Evolutionary conservation across 371 early-diverging fungal species (phyloP).

Genomic region (Actinomucor elegans): DNA sequence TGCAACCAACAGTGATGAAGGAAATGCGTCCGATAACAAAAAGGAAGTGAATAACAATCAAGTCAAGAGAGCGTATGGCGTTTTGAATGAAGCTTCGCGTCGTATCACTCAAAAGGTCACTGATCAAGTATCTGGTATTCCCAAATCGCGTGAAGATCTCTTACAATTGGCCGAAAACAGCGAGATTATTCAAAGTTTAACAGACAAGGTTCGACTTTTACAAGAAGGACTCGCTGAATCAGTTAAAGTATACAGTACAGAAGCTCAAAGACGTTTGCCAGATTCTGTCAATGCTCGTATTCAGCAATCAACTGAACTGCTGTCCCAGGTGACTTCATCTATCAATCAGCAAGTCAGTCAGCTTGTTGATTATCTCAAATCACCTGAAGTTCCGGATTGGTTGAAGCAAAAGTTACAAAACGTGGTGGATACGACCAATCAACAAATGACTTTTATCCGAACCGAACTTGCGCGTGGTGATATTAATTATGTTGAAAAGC

Average conservation of each 20-base stretch:
- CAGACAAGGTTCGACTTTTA: slow-evolving; percentile 21
- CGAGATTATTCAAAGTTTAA: slow-evolving; percentile 20
- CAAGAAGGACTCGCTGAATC: slow-evolving; percentile 32
- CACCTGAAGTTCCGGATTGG: slow-evolving; percentile 47
- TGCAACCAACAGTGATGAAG: not conserved
- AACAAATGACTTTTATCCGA: slow-evolving; percentile 44
- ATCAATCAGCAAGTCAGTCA: slow-evolving; percentile 29
- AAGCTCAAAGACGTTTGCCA: slow-evolving; percentile 33
- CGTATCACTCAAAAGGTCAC: slow-evolving; percentile 33
- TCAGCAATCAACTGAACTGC: slow-evolving; percentile 20
- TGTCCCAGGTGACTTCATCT: slow-evolving; percentile 7
- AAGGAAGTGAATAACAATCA: slow-evolving; percentile 39
- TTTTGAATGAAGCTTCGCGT: slow-evolving; percentile 29
- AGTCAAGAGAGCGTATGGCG: slow-evolving; percentile 33
- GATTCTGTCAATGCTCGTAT: slow-evolving; percentile 22
- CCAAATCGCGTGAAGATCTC: slow-evolving; percentile 36
- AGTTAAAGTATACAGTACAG: slow-evolving; percentile 26
- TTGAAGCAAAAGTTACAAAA: slow-evolving; percentile 45
- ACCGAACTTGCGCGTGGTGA: slow-evolving; percentile 49
- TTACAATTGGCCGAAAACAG: slow-evolving; percentile 18
- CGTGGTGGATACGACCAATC: slow-evolving; percentile 37
- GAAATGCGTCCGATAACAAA: slow-evolving; percentile 18
- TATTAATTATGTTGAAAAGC: slow-evolving; percentile 49
- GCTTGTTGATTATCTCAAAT: slow-evolving; percentile 39
- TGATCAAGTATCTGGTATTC: slow-evolving; percentile 23